Percentiles rank a stretch among this genome's conserved stretches.
These are phyloP conservation scores for Ogataea ganodermae DNA, from an alignment of 805 yeast species.

Conservation along the genomic window DNA sequence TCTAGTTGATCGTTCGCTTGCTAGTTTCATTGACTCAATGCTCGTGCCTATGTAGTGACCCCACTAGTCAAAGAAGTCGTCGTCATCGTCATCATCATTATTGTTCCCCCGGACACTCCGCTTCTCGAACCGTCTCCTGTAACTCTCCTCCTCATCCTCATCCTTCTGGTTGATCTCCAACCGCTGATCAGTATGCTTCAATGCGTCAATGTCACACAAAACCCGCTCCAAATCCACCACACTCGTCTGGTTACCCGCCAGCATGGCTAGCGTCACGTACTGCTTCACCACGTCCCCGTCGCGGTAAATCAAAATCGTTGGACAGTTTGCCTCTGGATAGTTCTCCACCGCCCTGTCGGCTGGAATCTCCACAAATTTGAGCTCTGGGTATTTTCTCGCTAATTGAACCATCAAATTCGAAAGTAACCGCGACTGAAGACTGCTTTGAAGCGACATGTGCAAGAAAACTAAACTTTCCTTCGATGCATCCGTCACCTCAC, in stretches of 20 bases:
- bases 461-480: slow-evolving; percentile 65
- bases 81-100: slow-evolving; percentile 38
- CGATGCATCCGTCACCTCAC: slow-evolving; percentile 84
- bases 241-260: slow-evolving; percentile 83
- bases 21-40: too few relatives aligned
- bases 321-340: slow-evolving; percentile 88
- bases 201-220: slow-evolving; percentile 66
- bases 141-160: slow-evolving; percentile 57
- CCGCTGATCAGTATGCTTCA: slow-evolving; percentile 67
- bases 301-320: slow-evolving; percentile 82
- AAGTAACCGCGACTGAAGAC: slow-evolving; percentile 73
- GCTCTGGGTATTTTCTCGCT: slow-evolving; percentile 72
- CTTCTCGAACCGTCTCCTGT: slow-evolving; percentile 54
- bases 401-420: slow-evolving; percentile 54
- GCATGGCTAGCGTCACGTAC: slow-evolving; percentile 70
- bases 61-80: slow-evolving; percentile 57
- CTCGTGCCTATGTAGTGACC: too few relatives aligned
- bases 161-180: slow-evolving; percentile 55
- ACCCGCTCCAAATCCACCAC: slow-evolving; percentile 71
- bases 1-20: not conserved
- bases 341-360: slow-evolving; percentile 88
- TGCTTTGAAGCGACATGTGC: slow-evolving; percentile 71
- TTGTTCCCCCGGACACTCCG: slow-evolving; percentile 51
- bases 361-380: slow-evolving; percentile 91
- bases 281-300: slow-evolving; percentile 80